Percentiles rank a stretch among this genome's conserved stretches.
Conservation (phyloP, 1,284 basidiomycete species). For the Melanopsichium pennsylvanicum region DNA sequence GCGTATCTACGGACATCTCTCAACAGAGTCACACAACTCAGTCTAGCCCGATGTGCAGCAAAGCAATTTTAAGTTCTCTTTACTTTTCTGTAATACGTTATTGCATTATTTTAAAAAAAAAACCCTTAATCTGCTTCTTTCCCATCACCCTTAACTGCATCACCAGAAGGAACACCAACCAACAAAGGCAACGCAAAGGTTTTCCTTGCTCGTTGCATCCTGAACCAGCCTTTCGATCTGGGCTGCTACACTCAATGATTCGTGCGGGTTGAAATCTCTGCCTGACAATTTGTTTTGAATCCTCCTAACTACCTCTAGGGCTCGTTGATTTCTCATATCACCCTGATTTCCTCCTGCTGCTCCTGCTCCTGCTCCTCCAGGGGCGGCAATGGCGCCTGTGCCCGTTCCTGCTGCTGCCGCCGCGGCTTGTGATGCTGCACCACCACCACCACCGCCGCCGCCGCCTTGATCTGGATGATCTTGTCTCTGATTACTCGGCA, state of each 20-base stretch:
- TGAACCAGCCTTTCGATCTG: constrained; percentile 61
- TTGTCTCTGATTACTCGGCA: constrained; percentile 12
- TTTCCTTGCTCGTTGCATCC: constrained; percentile 62
- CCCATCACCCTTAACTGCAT: too few relatives aligned
- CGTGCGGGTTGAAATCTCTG: constrained; percentile 59
- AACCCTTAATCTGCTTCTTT: too few relatives aligned
- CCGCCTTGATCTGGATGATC: neutral
- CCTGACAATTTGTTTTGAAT: constrained; percentile 64
- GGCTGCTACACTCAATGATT: constrained; percentile 47
- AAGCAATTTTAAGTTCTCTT: too few relatives aligned
- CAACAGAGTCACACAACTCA: too few relatives aligned
- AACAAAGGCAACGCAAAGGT: constrained; percentile 62
- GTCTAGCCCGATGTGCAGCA: too few relatives aligned
- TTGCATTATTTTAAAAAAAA: too few relatives aligned
- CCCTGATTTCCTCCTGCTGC: neutral
- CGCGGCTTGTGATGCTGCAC: too few relatives aligned
- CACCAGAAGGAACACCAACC: constrained; percentile 64
- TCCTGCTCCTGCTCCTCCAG: neutral
- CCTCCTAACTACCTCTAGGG: constrained; percentile 61
- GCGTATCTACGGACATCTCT: too few relatives aligned
- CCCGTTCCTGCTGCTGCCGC: neutral
- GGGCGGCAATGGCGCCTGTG: constrained; percentile 7
- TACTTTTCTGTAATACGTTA: too few relatives aligned
- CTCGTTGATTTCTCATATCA: constrained; percentile 59
- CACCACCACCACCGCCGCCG: too few relatives aligned